Evolutionary conservation across 768 basidiomycete species (phyloP), one percentile per base, ranked within the genome.

Genomic region (Suillus subluteus): DNA sequence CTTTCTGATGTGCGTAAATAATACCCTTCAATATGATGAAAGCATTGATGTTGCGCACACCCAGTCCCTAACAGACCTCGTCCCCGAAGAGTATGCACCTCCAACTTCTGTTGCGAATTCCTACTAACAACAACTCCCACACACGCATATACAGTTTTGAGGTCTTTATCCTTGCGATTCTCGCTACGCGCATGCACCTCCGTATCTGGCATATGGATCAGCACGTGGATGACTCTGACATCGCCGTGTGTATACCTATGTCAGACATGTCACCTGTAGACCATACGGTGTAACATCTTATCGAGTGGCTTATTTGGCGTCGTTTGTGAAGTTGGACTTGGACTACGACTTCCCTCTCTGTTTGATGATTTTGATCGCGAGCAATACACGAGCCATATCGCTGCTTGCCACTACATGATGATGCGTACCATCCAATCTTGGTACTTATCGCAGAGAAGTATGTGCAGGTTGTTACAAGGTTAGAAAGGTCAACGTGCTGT

Each of bases 401-500:
- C 38, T 12, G 12, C 3, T 38, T 38, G 35, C 6, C 6, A 35
- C 35, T 35, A 35, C 35, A 35, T 35, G 35, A 35, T 35, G 35
- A 35, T 35, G 35, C 35, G 6, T 5, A 35, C 35, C 35, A 35
- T 35, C 35, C 35, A 35, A 35, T 35, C 35, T 6, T 35, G 32
- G 32, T 32, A 32, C 32, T 32, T 32, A 32, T 32, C 4, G 32
- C 5, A 5, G 35, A 35, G 35, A 35, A 35, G 35, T 35, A 32
- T 3, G 26, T 26, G 4, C 32, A 32, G 32, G 4, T 32, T 5
- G 32, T 32, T 32, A 32, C 32, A 32, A 32, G 32, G 26, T 26
- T 26, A 68, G 62, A 43, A 58, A 64, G 56, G 55, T 21, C 62
- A 8, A 30, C 9, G 62, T 12, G 7, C 40, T 8, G 62, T 35